These are phyloP conservation scores for Arabidopsis thaliana DNA, from an alignment of 345 rosid species.

Conservation along the genomic window TAIR10.1 NC_003076.8:17582001-17582500, in stretches of 20 bases:
- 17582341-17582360: background rate
- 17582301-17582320: background rate
- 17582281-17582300: background rate
- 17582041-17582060: background rate
- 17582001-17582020: background rate
- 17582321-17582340: background rate
- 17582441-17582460: too few species aligned
- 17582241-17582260: too few species aligned
- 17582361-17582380: background rate
- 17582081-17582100: background rate
- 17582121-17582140: background rate
- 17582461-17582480: too few species aligned
- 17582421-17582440: background rate
- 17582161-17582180: slow-evolving; percentile 12
- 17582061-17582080: slow-evolving; percentile 16
- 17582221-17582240: too few species aligned
- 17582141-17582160: background rate
- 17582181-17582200: background rate
- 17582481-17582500: too few species aligned
- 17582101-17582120: background rate
- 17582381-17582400: background rate
- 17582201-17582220: too few species aligned
- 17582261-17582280: too few species aligned
- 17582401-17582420: too few species aligned
- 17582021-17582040: slow-evolving; percentile 16